Evolutionary conservation across 176 grass and related monocot genomes (phyloP), one percentile per base, ranked within the genome.

Genomic region (Elaeis guineensis): DNA sequence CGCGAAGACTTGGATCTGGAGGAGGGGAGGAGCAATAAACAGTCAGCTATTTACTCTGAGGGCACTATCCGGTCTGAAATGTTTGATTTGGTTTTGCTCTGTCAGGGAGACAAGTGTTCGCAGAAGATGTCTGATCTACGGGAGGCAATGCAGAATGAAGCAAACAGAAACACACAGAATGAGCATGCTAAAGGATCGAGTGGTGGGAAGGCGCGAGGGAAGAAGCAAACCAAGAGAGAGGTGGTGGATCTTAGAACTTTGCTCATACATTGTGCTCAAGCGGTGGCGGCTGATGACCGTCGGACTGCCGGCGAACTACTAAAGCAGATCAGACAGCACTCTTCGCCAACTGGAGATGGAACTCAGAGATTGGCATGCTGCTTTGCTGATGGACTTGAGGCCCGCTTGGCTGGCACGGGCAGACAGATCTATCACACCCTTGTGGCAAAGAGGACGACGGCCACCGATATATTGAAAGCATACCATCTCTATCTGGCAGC

Each of bases 401-500:
- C 86, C 74, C 86, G 92, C 5, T 71, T 96, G 73, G 92, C 83
- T 5, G 92, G 92, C 57, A 96, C 92, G 22, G 92, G 91, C 67
- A 96, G 92, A 62, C 86, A 90, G 62, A 77, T 85, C 44, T 96
- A 96, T 67, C 63, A 75, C 51, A 83, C 71, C 65, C 92, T 96
- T 49, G 75, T 96, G 54, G 92, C 92, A 0, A 88, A 96, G 71
- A 75, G 80, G 51, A 90, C 92, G 59, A 96, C 80, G 25, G 92
- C 83, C 3, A 85, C 83, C 0, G 92, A 96, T 66, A 82, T 96
- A 81, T 78, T 96, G 29, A 96, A 96, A 78, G 92, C 87, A 16
- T 96, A 96, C 78, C 86, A 96, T 76, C 79, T 96, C 74, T 96
- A 78, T 76, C 72, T 96, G 48, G 83, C 92, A 66, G 92, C 92